Evolutionary conservation across 1,284 basidiomycete genomes (phyloP).

Genomic region (Ganoderma multipileum): DNA sequence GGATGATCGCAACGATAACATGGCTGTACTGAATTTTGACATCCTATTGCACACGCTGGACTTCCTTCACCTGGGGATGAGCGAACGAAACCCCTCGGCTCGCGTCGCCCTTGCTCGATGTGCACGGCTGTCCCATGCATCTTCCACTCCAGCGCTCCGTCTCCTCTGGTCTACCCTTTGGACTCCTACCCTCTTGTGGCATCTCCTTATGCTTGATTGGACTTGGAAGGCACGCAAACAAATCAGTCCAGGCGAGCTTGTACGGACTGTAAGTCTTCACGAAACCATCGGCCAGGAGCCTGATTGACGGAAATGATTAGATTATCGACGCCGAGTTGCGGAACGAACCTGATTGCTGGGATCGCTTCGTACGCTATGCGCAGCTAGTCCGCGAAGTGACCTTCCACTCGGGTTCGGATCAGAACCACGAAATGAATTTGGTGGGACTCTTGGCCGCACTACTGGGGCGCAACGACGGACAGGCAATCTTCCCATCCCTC

Average conservation of each 20-base stretch:
- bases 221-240: neutral
- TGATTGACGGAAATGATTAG: neutral
- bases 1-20: neutral
- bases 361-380: neutral
- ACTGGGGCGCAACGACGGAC: neutral
- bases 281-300: neutral
- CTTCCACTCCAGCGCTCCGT: neutral
- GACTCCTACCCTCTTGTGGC: neutral
- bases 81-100: neutral
- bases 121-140: neutral
- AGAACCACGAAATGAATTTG: neutral
- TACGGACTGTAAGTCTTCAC: neutral
- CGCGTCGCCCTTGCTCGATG: neutral
- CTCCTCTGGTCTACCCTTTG: neutral
- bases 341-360: neutral
- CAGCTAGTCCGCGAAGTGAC: neutral
- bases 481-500: neutral
- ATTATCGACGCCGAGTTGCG: neutral
- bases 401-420: neutral
- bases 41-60: neutral
- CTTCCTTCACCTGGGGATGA: neutral
- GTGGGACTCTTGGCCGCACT: neutral
- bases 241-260: neutral
- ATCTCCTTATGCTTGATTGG: neutral
- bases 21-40: neutral